These are phyloP conservation scores for Bipolaris gigantea DNA, from an alignment of 2,329 filamentous ascomycete species.

Conservation along the genomic window DNA sequence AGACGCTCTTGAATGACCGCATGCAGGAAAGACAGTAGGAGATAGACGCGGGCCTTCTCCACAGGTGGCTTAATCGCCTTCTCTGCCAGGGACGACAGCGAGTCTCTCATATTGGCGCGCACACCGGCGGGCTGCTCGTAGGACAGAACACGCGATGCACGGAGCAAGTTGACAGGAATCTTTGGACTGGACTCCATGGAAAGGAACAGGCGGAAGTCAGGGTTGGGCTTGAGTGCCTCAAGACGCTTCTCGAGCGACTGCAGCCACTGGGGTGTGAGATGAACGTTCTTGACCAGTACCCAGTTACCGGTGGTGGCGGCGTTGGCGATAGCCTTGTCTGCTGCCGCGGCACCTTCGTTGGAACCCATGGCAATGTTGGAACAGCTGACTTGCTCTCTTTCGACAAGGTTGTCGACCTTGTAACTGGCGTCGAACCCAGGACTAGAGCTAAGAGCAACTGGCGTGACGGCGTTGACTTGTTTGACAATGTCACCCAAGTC, in stretches of 20 bases:
- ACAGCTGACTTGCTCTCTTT: constrained; percentile 78
- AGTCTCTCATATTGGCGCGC: constrained; percentile 98
- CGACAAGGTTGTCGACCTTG: constrained; percentile 95
- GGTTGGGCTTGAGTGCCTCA: constrained; percentile 90
- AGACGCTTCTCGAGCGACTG: constrained; percentile 97
- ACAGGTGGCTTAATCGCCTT: constrained; percentile 80
- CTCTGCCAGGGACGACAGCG: constrained; percentile 77
- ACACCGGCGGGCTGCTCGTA: constrained; percentile 98
- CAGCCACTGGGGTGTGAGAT: constrained; percentile 92
- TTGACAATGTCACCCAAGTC: constrained; percentile 84
- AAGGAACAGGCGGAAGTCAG: constrained; percentile 90
- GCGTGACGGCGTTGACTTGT: constrained; percentile 80
- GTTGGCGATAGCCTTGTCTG: constrained; percentile 92
- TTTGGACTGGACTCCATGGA: constrained; percentile 97
- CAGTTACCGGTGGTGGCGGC: constrained; percentile 90
- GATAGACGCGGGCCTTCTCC: constrained; percentile 85
- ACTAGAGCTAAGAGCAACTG: constrained; percentile 89
- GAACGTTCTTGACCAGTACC: constrained; percentile 99
- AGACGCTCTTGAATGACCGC: constrained; percentile 94
- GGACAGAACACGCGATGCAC: constrained; percentile 91
- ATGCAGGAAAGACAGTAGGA: constrained; percentile 91
- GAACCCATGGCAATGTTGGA: constrained; percentile 99
- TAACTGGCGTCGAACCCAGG: constrained; percentile 98
- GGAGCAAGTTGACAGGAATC: constrained; percentile 93
- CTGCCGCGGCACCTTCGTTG: constrained; percentile 86